A percentile compares a stretch with the other conserved stretches of the same genome.
Evolutionary conservation across 1,284 basidiomycete genomes (phyloP).

Genomic region (Apiotrichum mycotoxinovorans): DNA sequence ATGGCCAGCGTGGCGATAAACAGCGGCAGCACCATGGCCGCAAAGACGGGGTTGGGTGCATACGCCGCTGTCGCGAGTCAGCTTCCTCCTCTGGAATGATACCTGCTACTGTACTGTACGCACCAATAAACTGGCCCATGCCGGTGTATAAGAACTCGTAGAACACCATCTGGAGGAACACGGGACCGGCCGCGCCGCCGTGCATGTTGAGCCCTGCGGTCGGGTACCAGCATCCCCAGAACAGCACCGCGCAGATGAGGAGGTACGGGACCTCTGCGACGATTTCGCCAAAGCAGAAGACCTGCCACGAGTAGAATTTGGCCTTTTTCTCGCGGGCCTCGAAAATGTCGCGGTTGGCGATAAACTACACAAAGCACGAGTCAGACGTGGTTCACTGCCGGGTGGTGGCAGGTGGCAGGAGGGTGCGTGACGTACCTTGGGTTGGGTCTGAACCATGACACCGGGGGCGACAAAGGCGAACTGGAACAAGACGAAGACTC

Average conservation of each 20-base stretch:
- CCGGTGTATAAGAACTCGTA: slow-evolving; percentile 49
- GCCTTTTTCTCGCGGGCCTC: slow-evolving; percentile 28
- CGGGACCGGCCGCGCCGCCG: slow-evolving; percentile 19
- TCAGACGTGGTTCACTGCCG: no score
- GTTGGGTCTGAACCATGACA: slow-evolving; percentile 48
- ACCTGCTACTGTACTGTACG: neutral
- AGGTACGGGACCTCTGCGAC: slow-evolving; percentile 26
- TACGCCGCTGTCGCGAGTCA: slow-evolving; percentile 27
- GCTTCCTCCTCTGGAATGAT: neutral
- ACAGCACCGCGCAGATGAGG: slow-evolving; percentile 35
- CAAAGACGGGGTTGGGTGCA: slow-evolving; percentile 41
- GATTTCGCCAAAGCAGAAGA: slow-evolving; percentile 21
- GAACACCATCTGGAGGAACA: slow-evolving; percentile 45
- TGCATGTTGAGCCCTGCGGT: slow-evolving; percentile 10
- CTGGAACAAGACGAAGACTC: slow-evolving; percentile 35
- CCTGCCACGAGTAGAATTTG: slow-evolving; percentile 26
- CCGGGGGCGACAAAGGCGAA: slow-evolving; percentile 47
- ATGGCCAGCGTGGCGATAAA: slow-evolving; percentile 9
- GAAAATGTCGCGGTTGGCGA: slow-evolving; percentile 34
- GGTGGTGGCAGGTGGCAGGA: no score
- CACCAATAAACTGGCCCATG: slow-evolving; percentile 33
- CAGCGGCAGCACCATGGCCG: slow-evolving; percentile 24
- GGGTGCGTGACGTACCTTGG: slow-evolving; percentile 28
- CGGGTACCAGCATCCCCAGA: slow-evolving; percentile 15
- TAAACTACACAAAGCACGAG: slow-evolving; percentile 35